Evolutionary conservation across 129 eudicot species (phyloP).

Genomic region (Silybum marianum): DNA sequence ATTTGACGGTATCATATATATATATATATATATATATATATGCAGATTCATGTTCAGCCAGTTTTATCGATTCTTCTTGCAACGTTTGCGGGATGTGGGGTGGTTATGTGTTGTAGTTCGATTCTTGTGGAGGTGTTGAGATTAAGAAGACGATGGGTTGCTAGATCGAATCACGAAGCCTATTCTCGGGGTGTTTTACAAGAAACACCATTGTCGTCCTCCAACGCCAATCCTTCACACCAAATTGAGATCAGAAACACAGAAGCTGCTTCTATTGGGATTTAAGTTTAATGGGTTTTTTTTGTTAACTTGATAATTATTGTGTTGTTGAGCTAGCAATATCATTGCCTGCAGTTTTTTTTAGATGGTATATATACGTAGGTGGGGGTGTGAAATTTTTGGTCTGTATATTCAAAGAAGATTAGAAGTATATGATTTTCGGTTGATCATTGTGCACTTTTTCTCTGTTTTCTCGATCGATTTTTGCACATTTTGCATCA

Average conservation of each 20-base stretch:
- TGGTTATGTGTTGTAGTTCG: conserved; percentile 83
- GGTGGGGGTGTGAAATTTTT: conserved; percentile 18
- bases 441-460: background rate
- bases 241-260: conserved; percentile 35
- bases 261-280: conserved; percentile 41
- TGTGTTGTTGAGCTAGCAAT: conserved; percentile 12
- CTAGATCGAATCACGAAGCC: conserved; percentile 27
- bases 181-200: conserved; percentile 29
- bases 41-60: conserved; percentile 71
- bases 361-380: conserved; percentile 16
- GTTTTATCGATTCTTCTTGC: conserved; percentile 74
- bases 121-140: conserved; percentile 67
- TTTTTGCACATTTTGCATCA: background rate
- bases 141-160: conserved; percentile 56
- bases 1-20: background rate
- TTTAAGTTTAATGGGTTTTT: background rate
- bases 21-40: background rate
- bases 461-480: background rate
- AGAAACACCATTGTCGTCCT: conserved; percentile 36
- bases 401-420: conserved; percentile 26
- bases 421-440: background rate
- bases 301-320: conserved; percentile 13
- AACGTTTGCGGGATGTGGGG: conserved; percentile 84
- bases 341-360: conserved; percentile 15
- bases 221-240: conserved; percentile 21